Evolutionary conservation across 805 yeast genomes (phyloP).

Genomic region (Priceomyces fermenticarens): DNA sequence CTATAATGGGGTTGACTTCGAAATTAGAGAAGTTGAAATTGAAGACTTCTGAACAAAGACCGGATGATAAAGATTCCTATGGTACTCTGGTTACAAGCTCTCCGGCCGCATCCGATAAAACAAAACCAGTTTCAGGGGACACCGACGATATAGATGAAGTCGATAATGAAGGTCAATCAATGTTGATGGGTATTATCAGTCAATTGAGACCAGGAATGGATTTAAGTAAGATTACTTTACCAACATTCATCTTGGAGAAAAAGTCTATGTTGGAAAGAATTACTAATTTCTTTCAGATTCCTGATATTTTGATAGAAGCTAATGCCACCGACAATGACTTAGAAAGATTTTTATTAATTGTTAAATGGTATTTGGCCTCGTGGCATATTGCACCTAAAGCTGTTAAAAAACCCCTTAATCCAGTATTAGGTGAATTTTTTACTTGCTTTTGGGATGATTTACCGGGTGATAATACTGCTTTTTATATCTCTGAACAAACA

Average conservation of each 20-base stretch:
- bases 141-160: slow-evolving; percentile 86
- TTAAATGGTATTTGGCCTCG: slow-evolving; percentile 88
- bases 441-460: slow-evolving; percentile 91
- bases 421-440: slow-evolving; percentile 88
- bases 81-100: neutral
- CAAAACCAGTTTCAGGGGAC: slow-evolving; percentile 7
- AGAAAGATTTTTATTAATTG: slow-evolving; percentile 68
- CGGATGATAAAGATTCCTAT: neutral
- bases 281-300: slow-evolving; percentile 82
- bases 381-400: slow-evolving; percentile 99
- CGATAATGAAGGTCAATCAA: slow-evolving; percentile 85
- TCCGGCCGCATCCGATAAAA: neutral
- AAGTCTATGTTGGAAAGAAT: slow-evolving; percentile 96
- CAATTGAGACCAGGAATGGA: slow-evolving; percentile 94
- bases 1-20: slow-evolving; percentile 25
- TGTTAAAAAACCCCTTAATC: slow-evolving; percentile 94
- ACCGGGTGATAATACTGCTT: slow-evolving; percentile 63
- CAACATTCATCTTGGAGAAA: slow-evolving; percentile 91
- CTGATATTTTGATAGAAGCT: slow-evolving; percentile 70
- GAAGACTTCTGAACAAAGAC: slow-evolving; percentile 4
- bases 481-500: slow-evolving; percentile 89
- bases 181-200: slow-evolving; percentile 80
- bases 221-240: slow-evolving; percentile 84
- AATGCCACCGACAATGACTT: slow-evolving; percentile 55
- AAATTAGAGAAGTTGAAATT: slow-evolving; percentile 25